Percentiles rank a stretch among this genome's conserved stretches.
Evolutionary conservation across 768 basidiomycete genomes (phyloP).

Genomic region (Basidioascus undulatus): DNA sequence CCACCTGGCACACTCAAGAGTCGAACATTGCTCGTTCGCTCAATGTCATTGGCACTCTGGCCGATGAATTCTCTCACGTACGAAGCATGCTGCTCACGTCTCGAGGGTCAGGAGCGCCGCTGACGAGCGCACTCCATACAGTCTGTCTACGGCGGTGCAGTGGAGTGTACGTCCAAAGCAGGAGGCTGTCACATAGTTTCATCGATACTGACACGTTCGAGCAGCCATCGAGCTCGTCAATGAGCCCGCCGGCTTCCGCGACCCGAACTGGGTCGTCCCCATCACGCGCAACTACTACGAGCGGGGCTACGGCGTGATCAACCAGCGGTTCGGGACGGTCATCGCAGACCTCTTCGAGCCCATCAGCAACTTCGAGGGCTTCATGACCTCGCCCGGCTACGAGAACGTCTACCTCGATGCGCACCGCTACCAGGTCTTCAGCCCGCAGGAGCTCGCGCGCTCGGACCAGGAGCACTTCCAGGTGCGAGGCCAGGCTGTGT

Average conservation of each 20-base stretch:
- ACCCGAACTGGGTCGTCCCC: neutral
- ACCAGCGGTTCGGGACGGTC: no score
- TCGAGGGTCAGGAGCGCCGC: no score
- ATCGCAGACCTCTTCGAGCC: neutral
- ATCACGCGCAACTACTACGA: no score
- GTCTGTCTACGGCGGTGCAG: no score
- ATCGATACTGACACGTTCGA: neutral
- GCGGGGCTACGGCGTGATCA: no score
- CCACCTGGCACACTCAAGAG: conserved; percentile 2
- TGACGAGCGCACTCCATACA: neutral
- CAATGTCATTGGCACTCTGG: conserved; percentile 1
- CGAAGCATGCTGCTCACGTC: no score
- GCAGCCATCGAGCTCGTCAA: conserved; percentile 5
- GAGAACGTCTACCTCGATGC: neutral
- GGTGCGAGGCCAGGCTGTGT: no score
- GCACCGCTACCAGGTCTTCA: conserved; percentile 16
- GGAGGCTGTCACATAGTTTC: no score
- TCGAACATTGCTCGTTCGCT: conserved; percentile 3
- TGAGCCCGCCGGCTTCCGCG: conserved; percentile 5
- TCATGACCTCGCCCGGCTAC: no score
- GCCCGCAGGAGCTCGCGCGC: conserved; percentile 11
- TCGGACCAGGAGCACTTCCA: conserved; percentile 13
- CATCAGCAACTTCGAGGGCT: no score
- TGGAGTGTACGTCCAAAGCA: neutral
- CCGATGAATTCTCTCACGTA: no score